phyloP scores from a whole-genome alignment of 805 yeast genomes.

The Sugiyamaella americana region DNA sequence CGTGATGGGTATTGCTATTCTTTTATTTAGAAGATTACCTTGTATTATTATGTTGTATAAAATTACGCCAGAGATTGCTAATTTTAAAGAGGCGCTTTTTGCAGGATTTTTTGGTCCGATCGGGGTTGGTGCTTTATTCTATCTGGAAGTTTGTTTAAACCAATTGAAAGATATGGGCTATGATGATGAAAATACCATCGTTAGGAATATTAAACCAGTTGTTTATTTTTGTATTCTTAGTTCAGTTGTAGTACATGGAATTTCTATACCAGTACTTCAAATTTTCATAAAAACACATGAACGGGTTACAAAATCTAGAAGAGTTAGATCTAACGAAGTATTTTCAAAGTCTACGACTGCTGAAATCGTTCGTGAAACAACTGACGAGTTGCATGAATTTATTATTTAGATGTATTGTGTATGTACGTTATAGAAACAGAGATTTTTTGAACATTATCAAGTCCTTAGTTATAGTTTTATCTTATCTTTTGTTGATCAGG shows the following conservation, averaged over 20 bases:
- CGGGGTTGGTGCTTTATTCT: constrained; percentile 64
- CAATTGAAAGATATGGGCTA: constrained; percentile 30
- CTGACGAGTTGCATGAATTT: too few species aligned
- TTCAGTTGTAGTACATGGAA: constrained; percentile 73
- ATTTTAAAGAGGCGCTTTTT: constrained; percentile 63
- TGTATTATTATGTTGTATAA: constrained; percentile 43
- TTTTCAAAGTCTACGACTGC: too few species aligned
- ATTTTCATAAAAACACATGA: neutral
- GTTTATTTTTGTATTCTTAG: constrained; percentile 63
- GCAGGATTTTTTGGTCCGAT: constrained; percentile 76
- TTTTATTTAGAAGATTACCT: constrained; percentile 34
- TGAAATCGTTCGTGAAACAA: too few species aligned
- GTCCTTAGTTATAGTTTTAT: too few species aligned
- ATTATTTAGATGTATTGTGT: too few species aligned
- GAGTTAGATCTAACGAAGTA: neutral
- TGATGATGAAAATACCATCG: constrained; percentile 33
- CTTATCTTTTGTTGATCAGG: too few species aligned
- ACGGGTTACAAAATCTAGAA: too few species aligned
- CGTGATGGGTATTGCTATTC: constrained; percentile 29
- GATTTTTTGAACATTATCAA: too few species aligned
- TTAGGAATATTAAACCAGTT: constrained; percentile 57
- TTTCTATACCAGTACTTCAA: constrained; percentile 20
- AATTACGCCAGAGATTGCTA: constrained; percentile 52
- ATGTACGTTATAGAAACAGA: too few species aligned
- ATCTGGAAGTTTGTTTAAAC: constrained; percentile 41